Conservation (phyloP, 1,284 basidiomycete species). For the Porogramme epimiltina region DNA sequence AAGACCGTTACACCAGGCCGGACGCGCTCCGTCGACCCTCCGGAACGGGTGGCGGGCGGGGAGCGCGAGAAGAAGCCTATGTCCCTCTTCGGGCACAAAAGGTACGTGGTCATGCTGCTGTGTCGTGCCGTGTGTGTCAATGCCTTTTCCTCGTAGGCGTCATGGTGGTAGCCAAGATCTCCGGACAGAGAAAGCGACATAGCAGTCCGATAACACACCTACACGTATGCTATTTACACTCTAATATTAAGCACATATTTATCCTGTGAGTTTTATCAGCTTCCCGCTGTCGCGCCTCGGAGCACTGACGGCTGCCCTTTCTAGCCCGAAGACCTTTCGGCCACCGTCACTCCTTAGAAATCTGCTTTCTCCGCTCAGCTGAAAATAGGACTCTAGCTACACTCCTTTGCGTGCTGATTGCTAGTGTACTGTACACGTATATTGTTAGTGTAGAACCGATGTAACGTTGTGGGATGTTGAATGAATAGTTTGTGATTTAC, state of each 20-base stretch:
- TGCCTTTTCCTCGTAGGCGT: slow-evolving; percentile 2
- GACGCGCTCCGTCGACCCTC: not conserved
- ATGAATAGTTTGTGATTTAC: too few species aligned
- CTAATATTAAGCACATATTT: not conserved
- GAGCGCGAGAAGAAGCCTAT: slow-evolving; percentile 5
- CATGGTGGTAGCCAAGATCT: slow-evolving; percentile 13
- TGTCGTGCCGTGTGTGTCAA: not conserved
- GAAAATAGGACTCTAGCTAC: not conserved
- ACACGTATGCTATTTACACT: not conserved
- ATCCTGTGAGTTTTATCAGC: not conserved
- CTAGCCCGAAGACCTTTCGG: too few species aligned
- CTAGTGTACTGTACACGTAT: slow-evolving; percentile 9
- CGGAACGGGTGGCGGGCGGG: not conserved
- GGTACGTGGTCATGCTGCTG: slow-evolving; percentile 1
- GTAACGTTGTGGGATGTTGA: too few species aligned
- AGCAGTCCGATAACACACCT: not conserved
- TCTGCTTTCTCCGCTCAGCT: too few species aligned
- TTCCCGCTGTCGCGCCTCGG: too few species aligned
- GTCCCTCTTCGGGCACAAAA: slow-evolving; percentile 11
- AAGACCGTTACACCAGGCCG: not conserved
- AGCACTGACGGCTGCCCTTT: too few species aligned
- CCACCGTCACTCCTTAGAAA: too few species aligned
- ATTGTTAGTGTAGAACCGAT: too few species aligned
- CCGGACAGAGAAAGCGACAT: not conserved
- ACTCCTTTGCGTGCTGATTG: slow-evolving; percentile 4